Evolutionary conservation across 257 asterid species (phyloP), one percentile per base, ranked within the genome.

Genomic region (Nicotiana attenuata): DNA sequence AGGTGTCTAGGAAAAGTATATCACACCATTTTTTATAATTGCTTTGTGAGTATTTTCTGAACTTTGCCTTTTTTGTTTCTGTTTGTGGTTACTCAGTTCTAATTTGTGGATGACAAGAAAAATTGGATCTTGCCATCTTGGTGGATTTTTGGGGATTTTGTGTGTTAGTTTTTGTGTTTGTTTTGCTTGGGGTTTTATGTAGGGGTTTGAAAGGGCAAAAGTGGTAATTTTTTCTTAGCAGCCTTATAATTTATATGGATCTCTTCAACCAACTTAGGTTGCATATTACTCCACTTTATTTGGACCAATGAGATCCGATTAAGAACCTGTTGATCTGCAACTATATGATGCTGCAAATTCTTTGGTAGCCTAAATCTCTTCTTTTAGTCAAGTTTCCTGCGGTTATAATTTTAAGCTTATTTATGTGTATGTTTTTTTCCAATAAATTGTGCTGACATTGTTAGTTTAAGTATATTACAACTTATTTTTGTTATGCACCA

Each of bases 141-240:
- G 14, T 53, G 60, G 20, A 7, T 35, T 38, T 78, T 80, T n/a
- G 24, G 73, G 71, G 7, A 2, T 24, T 15, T 45, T 45, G 77
- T 38, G 75, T 66, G n/a, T n/a, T n/a, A n/a, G n/a, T n/a, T n/a
- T n/a, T n/a, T n/a, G 77, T 38, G 75, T 66, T 75, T 81, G 50
- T 35, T 45, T 17, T 24, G 7, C 57, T 61, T 80, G 4, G 35
- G 61, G 61, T 47, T 45, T 13, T 71, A 20, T 41, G 38, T 7
- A 24, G 79, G 61, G 41, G 41, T 75, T 75, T 75, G 79, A 8
- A 24, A 26, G 65, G 11, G 52, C 7, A 3, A 14, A 17, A 7
- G 35, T 64, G 10, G 4, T 22, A 26, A 63, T 26, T 38, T 61
- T 26, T 7, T 33, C 33, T 75, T 24, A 4, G 41, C 24, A 3